Conservation (phyloP, 208 protist genomes). For the Trypanosoma avium region DNA sequence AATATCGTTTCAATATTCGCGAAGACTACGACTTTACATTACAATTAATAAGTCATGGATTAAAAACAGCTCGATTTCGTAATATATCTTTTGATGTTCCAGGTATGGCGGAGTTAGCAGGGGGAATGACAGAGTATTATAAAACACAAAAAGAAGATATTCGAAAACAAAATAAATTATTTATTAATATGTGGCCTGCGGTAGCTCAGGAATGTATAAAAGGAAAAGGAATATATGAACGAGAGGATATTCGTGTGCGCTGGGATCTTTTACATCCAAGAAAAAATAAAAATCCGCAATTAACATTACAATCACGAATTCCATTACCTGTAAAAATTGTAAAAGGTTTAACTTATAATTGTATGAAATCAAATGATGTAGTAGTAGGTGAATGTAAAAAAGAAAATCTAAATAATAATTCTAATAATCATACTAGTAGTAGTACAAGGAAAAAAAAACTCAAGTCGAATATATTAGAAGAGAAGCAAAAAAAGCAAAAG, state of each 20-base stretch:
- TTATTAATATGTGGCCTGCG: conserved; percentile 68
- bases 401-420: neutral
- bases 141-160: conserved; percentile 68
- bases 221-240: conserved; percentile 51
- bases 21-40: conserved; percentile 92
- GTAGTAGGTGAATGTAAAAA: neutral
- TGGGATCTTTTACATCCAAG: conserved; percentile 72
- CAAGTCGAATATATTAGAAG: neutral
- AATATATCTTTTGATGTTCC: conserved; percentile 83
- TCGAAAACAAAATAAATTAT: conserved; percentile 59
- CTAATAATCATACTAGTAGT: no score
- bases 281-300: conserved; percentile 48
- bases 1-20: conserved; percentile 80
- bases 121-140: conserved; percentile 91
- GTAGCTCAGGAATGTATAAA: conserved; percentile 79
- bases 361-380: neutral
- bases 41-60: conserved; percentile 75
- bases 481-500: neutral
- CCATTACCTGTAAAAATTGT: conserved; percentile 28
- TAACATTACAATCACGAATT: conserved; percentile 49
- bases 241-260: conserved; percentile 75
- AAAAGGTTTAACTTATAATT: neutral
- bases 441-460: neutral
- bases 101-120: conserved; percentile 74
- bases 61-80: conserved; percentile 77